A percentile compares a stretch with the other conserved stretches of the same genome.
These are phyloP conservation scores for Cladophialophora chaetospira DNA, from an alignment of 2,329 filamentous ascomycete genomes.

Conservation along the genomic window DNA sequence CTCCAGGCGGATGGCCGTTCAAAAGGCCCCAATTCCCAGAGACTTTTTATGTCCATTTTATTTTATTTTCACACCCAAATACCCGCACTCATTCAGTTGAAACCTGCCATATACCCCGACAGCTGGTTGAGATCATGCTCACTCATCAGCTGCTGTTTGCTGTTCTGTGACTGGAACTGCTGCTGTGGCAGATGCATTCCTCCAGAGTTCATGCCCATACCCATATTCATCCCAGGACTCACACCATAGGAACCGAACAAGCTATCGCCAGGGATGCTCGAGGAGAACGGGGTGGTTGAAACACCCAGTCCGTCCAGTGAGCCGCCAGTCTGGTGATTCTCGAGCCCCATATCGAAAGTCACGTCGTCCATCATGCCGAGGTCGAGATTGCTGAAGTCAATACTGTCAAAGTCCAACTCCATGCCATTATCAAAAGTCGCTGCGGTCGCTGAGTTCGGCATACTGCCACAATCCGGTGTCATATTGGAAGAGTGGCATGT, in stretches of 20 bases:
- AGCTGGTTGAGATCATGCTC: conserved; percentile 25
- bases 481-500: conserved; percentile 1
- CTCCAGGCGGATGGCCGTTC: too few relatives aligned
- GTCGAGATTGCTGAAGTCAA: conserved; percentile 33
- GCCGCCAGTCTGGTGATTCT: conserved; percentile 6
- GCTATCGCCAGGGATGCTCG: conserved; percentile 20
- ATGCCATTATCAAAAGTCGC: conserved; percentile 26
- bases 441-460: conserved; percentile 15
- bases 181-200: conserved; percentile 1
- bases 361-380: conserved; percentile 29
- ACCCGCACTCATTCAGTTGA: conserved; percentile 8
- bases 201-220: conserved; percentile 16
- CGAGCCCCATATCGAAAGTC: conserved; percentile 26
- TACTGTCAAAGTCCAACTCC: conserved; percentile 34
- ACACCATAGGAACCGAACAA: conserved; percentile 21
- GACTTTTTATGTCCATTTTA: neutral
- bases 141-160: conserved; percentile 20
- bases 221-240: conserved; percentile 7
- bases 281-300: conserved; percentile 18
- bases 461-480: conserved; percentile 19
- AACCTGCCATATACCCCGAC: conserved; percentile 25
- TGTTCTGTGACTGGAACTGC: conserved; percentile 10
- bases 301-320: neutral
- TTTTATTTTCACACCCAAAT: neutral
- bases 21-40: neutral